Base-by-base conservation (phyloP, 805 yeast species). In the Wickerhamomyces tratensis region DNA sequence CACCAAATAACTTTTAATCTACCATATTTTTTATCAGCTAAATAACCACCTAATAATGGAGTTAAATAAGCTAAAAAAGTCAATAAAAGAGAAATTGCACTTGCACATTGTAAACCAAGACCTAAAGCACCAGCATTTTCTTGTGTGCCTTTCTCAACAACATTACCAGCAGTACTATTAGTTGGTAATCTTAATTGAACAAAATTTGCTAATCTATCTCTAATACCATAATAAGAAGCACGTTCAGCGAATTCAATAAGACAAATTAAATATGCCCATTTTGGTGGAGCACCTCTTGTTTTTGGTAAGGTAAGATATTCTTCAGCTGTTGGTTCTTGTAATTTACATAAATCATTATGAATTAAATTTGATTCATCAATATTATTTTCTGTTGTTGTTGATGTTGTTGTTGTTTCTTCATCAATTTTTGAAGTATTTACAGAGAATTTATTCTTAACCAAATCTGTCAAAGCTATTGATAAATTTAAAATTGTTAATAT, bases 61-160 rank as follows among this genome's bases (percentile, higher is more conserved):
- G 91, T 82, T 39, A 83, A 69, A 59, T 84, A 85, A 57, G 88
- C 81, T 84, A 88, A 81, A 58, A 85, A 85, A 57, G 82, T 86
- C 70, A 83, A 78, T 53, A 83, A 77, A 58, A 82, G 77, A 14
- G 85, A 74, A 47, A 84, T 68, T 31, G 84, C 88, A 34, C 84
- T 78, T 29, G 93, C 86, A 49, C 78, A 76, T 45, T 69, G 69
- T 44, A 73, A 66, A 42, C 81, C 79, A 51, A 81, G 67, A 39
- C 72, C 71, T 46, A 85, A 68, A 10, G 80, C 77, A 60, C 87
- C 84, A 31, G 58, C 52, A 39, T 52, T 52, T 34, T 57, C 40
- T 40, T 54, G 58, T 31, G 48, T 41, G 27, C 49, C 51, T 0
- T 42, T 15, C 26, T 50, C 49, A 9, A 56, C 52, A 25, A 55